Percentiles rank a stretch among this genome's conserved stretches.
phyloP scores from a whole-genome alignment of 75 land plant genomes.

The Selaginella moellendorffii region DNA sequence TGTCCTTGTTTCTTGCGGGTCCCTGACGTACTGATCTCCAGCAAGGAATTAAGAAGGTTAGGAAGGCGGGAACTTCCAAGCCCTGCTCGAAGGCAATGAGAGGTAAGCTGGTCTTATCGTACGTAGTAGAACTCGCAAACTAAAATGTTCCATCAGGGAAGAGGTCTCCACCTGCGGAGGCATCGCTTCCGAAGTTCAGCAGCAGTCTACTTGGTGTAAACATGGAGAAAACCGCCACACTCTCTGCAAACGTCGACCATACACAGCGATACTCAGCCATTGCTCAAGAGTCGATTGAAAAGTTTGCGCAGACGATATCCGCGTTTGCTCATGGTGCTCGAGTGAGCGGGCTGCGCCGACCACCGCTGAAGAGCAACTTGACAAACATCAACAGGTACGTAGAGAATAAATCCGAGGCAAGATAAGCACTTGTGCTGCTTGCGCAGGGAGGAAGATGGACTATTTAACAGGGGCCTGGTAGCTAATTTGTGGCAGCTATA shows the following conservation, averaged over 20 bases:
- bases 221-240: slow-evolving; percentile 22
- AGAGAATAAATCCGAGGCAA: too few species aligned
- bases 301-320: slow-evolving; percentile 46
- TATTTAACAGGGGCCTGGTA: too few species aligned
- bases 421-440: too few species aligned
- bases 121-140: too few species aligned
- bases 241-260: slow-evolving; percentile 54
- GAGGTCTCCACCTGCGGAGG: slow-evolving; percentile 17
- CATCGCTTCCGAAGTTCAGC: slow-evolving; percentile 22
- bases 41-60: neutral
- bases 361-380: slow-evolving; percentile 33
- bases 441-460: too few species aligned
- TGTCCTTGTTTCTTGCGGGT: neutral
- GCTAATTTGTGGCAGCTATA: too few species aligned
- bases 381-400: neutral
- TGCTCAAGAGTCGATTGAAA: slow-evolving; percentile 74
- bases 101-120: neutral
- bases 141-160: too few species aligned
- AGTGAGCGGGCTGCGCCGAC: slow-evolving; percentile 86
- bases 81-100: neutral
- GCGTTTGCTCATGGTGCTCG: slow-evolving; percentile 64
- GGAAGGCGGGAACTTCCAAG: neutral
- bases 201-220: slow-evolving; percentile 18
- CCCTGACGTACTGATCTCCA: too few species aligned
- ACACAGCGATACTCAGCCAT: slow-evolving; percentile 46